phyloP scores from a whole-genome alignment of 1,284 basidiomycete genomes.

The Cutaneotrichosporon sp. region DNA sequence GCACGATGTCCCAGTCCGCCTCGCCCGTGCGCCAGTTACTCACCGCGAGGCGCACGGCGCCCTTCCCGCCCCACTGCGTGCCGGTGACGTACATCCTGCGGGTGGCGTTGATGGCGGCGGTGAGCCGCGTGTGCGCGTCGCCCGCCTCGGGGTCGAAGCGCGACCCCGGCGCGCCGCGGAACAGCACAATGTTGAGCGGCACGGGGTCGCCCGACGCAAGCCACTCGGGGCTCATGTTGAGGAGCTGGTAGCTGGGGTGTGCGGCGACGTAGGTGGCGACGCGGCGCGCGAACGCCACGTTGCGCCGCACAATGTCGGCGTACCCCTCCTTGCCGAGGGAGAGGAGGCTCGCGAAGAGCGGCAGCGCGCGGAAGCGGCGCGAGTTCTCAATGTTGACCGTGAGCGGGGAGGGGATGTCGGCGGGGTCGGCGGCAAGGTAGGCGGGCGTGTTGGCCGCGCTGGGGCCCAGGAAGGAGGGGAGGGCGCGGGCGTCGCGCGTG shows the following conservation, averaged over 20 bases:
- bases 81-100: constrained; percentile 55
- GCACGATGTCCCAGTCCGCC: constrained; percentile 35
- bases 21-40: constrained; percentile 57
- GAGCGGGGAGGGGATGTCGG: constrained; percentile 40
- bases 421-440: constrained; percentile 45
- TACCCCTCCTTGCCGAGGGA: constrained; percentile 56
- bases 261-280: constrained; percentile 48
- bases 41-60: constrained; percentile 57
- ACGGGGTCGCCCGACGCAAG: constrained; percentile 30
- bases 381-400: constrained; percentile 58
- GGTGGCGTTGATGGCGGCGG: constrained; percentile 52
- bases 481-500: constrained; percentile 40
- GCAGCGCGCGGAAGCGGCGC: constrained; percentile 57
- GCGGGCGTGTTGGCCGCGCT: constrained; percentile 53
- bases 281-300: constrained; percentile 54
- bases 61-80: constrained; percentile 53
- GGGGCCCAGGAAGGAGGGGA: constrained; percentile 55
- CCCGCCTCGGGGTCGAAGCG: constrained; percentile 29
- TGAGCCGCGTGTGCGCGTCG: constrained; percentile 31
- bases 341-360: constrained; percentile 56
- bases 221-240: constrained; percentile 40
- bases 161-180: constrained; percentile 43
- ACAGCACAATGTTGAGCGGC: constrained; percentile 57
- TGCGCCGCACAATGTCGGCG: constrained; percentile 52
- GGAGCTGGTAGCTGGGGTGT: constrained; percentile 46